A percentile compares a stretch with the other conserved stretches of the same genome.
Conservation (phyloP, 306 rosid genomes). For the Glycyrrhiza uralensis region DNA sequence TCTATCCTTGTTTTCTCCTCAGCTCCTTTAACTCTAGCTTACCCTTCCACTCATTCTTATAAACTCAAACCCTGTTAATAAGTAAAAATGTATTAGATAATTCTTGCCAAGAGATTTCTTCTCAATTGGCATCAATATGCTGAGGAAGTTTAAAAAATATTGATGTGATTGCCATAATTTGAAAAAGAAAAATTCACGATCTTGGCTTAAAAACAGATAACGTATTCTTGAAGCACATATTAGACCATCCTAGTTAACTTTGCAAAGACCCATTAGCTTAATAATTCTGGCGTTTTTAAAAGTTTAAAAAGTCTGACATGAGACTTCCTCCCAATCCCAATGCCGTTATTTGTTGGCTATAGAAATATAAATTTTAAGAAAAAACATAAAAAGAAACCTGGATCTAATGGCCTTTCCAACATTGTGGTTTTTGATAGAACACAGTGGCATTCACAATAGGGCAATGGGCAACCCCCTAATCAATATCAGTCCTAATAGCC, state of each 20-base stretch:
- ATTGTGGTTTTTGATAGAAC: too few relatives aligned
- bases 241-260: neutral
- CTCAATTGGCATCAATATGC: constrained; percentile 7
- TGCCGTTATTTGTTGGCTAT: neutral
- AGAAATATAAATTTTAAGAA: neutral
- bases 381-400: neutral
- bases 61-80: constrained; percentile 36
- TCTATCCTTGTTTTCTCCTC: constrained; percentile 18
- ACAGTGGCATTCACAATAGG: neutral
- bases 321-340: neutral
- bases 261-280: neutral
- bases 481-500: neutral
- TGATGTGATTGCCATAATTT: neutral
- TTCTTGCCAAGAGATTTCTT: constrained; percentile 9
- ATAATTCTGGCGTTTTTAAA: neutral
- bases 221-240: neutral
- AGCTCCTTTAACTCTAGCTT: constrained; percentile 29
- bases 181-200: constrained; percentile 8
- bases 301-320: neutral
- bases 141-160: neutral
- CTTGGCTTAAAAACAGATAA: neutral
- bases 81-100: constrained; percentile 3
- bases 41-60: constrained; percentile 35
- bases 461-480: neutral
- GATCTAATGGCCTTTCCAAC: neutral